Evolutionary conservation across 2,329 filamentous ascomycete species (phyloP), one percentile per base, ranked within the genome.

Genomic region (Sarocladium oryzae): DNA sequence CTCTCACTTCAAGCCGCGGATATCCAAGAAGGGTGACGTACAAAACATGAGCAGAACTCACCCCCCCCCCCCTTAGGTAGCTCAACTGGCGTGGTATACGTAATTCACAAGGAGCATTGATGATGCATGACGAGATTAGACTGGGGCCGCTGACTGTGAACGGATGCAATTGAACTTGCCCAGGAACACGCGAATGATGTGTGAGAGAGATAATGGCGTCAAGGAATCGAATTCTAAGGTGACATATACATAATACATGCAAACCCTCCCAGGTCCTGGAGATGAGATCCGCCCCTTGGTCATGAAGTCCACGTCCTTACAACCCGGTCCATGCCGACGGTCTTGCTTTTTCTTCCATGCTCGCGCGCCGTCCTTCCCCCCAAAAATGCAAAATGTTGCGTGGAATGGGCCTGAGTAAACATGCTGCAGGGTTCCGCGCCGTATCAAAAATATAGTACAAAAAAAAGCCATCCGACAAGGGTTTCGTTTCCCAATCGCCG

Each of bases 211-310:
- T 54, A 51, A 56, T 58, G 52, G 56, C 58, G 38, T 55, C 51
- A 56, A 50, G 52, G 49, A 56, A 58, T 56, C 49, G 54, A 57
- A 54, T 51, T 61, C 55, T 57, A 57, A 53, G 55, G 53, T 60
- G 57, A 48, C 43, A 48, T n/a, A 30, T 48, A 60, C 55, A 59
- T 56, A 56, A 57, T 60, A 61, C 60, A 62, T 58, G 57, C 56
- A 52, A 60, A 59, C 49, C 57, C 52, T 49, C 56, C 54, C 55
- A 48, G 43, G 56, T 57, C 54, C 51, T 54, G 45, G 63, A 65
- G 61, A 59, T 63, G 61, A 65, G 59, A 62, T 60, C 56, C 51
- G 54, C 52, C 52, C 53, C 50, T 33, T 48, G n/a, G 15, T 48
- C n/a, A 32, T 21, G 18, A 33, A 33, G 43, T 33, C 26, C 24